Evolutionary conservation across 1,284 basidiomycete genomes (phyloP), one percentile per base, ranked within the genome.

Genomic region (Sporisorium scitamineum): DNA sequence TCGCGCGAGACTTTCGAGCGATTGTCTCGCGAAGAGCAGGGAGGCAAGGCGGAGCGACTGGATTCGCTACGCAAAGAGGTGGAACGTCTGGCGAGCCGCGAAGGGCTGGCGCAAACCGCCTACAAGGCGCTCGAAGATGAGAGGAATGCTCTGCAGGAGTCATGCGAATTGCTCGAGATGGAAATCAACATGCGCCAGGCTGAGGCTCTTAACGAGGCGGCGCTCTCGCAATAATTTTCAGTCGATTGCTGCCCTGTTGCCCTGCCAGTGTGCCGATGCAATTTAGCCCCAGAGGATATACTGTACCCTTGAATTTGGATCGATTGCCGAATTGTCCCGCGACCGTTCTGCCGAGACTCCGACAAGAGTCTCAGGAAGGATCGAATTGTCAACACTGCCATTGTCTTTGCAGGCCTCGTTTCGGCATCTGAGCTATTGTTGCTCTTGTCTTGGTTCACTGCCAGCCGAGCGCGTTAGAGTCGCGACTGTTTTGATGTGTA

Each of bases 161-260:
- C 73, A 27, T 76, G 74, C 56, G 81, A 83, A 57, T 53, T 54
- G 52, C 65, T 84, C 20, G 78, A 79, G 56, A 77, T 70, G 31
- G 79, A 85, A 64, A 14, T 83, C n/a, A 81, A 78, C 47, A 82
- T 85, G 84, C 75, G 83, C n/a, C 66, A 73, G 22, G 81, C 83
- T 0, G 83, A 85, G 51, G 54, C 39, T 20, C 45, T 73, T 22
- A 77, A 77, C 39, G 67, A 72, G 51, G 52, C 59, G 6, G 66
- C 66, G 4, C 65, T 76, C 9, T 41, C 45, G 29, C 29, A 31
- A 10, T 50, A 18, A 29, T 18, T 48, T 42, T 48, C n/a, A 31
- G 56, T 20, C 56, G 34, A 31, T 53, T 44, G n/a, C 13, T 10
- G 26, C 29, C 32, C 34, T 20, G 34, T 34, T 7, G 48, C 29